Evolutionary conservation across 805 yeast genomes (phyloP).

Genomic region (Kazachstania kunashirensis): DNA sequence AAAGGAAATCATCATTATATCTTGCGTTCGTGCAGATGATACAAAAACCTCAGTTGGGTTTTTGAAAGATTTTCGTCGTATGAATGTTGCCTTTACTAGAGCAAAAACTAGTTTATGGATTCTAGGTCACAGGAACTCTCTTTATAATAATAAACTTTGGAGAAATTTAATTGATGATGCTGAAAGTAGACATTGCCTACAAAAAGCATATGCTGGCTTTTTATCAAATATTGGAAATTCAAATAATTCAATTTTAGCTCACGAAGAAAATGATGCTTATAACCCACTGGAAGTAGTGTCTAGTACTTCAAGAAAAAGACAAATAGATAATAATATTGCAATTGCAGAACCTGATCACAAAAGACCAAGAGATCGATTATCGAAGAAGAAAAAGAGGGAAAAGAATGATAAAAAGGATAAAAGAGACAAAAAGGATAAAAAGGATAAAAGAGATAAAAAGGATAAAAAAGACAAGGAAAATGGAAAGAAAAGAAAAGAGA

Average conservation of each 20-base stretch:
- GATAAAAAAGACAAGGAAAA: constrained; percentile 4
- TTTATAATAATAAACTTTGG: constrained; percentile 66
- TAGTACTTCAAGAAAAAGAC: neutral
- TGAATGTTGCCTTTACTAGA: constrained; percentile 95
- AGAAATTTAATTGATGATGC: constrained; percentile 58
- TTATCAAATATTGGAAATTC: constrained; percentile 3
- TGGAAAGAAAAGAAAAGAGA: constrained; percentile 4
- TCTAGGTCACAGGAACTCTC: constrained; percentile 66
- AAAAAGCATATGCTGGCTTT: constrained; percentile 24
- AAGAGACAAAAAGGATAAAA: constrained; percentile 5
- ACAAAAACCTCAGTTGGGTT: constrained; percentile 62
- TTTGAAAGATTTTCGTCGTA: constrained; percentile 81
- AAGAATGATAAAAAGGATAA: constrained; percentile 1
- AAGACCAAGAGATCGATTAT: neutral
- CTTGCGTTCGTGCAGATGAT: constrained; percentile 86
- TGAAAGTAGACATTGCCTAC: constrained; percentile 32
- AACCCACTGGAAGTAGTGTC: neutral
- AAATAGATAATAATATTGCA: neutral
- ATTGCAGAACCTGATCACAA: neutral
- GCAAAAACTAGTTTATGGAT: constrained; percentile 91
- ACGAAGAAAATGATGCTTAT: constrained; percentile 4
- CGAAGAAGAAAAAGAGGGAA: constrained; percentile 1
- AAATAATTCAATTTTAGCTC: neutral
- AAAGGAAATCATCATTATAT: constrained; percentile 80
- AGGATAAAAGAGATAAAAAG: constrained; percentile 4